phyloP scores from a whole-genome alignment of 768 basidiomycete species.

The Galerina marginata region DNA sequence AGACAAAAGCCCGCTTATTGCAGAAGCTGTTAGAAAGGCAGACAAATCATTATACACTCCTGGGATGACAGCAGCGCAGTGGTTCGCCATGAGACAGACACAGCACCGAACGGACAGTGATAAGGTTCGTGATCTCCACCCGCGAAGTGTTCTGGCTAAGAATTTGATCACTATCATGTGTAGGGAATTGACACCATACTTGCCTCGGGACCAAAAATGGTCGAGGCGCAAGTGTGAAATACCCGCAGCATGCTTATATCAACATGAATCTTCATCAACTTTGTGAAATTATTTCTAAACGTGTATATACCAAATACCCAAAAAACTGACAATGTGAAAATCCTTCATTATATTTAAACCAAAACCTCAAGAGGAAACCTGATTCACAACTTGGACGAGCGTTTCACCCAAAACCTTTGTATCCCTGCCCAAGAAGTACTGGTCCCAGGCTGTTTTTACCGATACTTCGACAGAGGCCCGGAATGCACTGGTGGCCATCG shows the following conservation, averaged over 20 bases:
- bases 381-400: constrained; percentile 6
- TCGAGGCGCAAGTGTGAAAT: background rate
- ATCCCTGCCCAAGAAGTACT: background rate
- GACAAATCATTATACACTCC: constrained; percentile 24
- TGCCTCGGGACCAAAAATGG: constrained; percentile 1
- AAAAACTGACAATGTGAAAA: too few relatives aligned
- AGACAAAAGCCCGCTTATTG: constrained; percentile 50
- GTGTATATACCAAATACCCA: too few relatives aligned
- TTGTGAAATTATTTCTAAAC: too few relatives aligned
- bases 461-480: constrained; percentile 2
- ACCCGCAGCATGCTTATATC: background rate
- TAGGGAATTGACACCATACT: background rate
- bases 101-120: constrained; percentile 16
- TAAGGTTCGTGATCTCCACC: constrained; percentile 6
- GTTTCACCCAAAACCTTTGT: background rate
- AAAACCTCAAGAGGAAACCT: background rate
- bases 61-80: constrained; percentile 32
- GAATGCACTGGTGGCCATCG: constrained; percentile 4
- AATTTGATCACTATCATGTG: background rate
- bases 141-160: background rate
- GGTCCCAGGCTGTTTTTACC: background rate
- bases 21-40: constrained; percentile 39
- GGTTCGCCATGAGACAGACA: constrained; percentile 31
- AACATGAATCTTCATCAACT: too few relatives aligned
- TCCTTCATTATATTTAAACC: too few relatives aligned